Evolutionary conservation across 345 rosid genomes (phyloP).

Genomic region (Gossypium sturtianum): DNA sequence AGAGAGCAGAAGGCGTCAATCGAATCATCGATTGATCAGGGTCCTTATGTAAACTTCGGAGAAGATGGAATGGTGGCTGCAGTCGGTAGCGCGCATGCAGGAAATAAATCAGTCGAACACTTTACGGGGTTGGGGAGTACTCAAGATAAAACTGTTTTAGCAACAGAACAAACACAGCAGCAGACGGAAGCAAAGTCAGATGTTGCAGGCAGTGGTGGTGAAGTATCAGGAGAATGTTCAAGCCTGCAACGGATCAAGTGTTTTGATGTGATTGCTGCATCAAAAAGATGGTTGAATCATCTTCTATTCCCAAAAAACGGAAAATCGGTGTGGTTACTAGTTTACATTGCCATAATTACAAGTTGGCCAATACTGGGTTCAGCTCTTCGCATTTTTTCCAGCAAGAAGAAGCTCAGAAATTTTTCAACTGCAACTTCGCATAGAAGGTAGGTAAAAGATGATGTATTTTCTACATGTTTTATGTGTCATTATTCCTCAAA

Average conservation of each 20-base stretch:
- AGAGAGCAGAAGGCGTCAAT: conserved; percentile 15
- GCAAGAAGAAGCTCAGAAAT: conserved; percentile 37
- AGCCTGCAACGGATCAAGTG: conserved; percentile 21
- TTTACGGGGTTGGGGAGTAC: conserved; percentile 4
- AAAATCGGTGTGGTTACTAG: conserved; percentile 50
- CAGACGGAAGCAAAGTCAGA: conserved; percentile 15
- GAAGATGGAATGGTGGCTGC: conserved; percentile 75
- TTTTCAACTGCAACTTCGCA: conserved; percentile 12
- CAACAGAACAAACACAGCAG: conserved; percentile 20
- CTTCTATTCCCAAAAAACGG: conserved; percentile 27
- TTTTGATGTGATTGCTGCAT: conserved; percentile 17
- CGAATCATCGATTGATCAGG: conserved; percentile 58
- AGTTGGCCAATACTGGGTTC: conserved; percentile 64
- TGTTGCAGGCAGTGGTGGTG: neutral
- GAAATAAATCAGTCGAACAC: conserved; percentile 11
- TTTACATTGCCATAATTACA: conserved; percentile 47
- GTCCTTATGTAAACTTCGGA: conserved; percentile 52
- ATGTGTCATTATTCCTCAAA: neutral
- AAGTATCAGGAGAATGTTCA: conserved; percentile 18
- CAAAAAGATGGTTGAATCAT: conserved; percentile 35
- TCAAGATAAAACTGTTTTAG: conserved; percentile 12
- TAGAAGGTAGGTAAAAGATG: conserved; percentile 12
- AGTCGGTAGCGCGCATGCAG: conserved; percentile 31
- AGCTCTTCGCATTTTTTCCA: conserved; percentile 29
- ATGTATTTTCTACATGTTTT: neutral